Evolutionary conservation across 2,329 filamentous ascomycete genomes (phyloP), one percentile per base, ranked within the genome.

Genomic region (Aureobasidium sp.): DNA sequence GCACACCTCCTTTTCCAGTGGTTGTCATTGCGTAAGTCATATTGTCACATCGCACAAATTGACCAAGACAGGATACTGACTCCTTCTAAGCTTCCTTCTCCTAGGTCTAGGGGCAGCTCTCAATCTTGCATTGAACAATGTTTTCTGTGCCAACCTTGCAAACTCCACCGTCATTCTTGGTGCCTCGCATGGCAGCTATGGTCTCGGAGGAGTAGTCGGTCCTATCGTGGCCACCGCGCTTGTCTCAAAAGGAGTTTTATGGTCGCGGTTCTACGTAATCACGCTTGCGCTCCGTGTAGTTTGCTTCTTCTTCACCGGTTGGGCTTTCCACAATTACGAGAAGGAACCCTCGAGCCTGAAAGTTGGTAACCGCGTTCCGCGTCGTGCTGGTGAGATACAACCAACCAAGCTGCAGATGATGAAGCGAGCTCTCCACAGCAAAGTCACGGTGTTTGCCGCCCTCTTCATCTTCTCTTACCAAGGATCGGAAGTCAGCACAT

Each of bases 401-500:
- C 71, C 73, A 3, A 64, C 62, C 13, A 81, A 69, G 76, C 78
- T 64, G 72, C 82, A 71, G 75, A 77, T 74, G 69, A 79, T 76
- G 71, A 83, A 75, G 62, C 71, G 76, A 57, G 79, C 82, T 2
- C 67, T 86, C 36, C 76, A 76, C 62, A 81, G 80, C 66, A 76
- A 74, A 36, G 80, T 86, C 5, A 89, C 91, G 0, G 74, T 94
- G 1, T 79, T 94, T 0, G 89, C 89, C 3, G 87, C 90, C 0
- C 73, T 90, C 10, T 94, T 94, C 77, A 89, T 94, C 72, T 94
- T 95, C 72, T 84, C 86, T 29, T 95, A 96, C 73, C 89, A 94
- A 74, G 90, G 90, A 37, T 87, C 88, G 39, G 90, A 95, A 74
- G 90, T 95, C 17, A 87, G 86, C 15, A 89, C 93, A 66, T 90